Percentiles rank a stretch among this genome's conserved stretches.
Conservation (phyloP, 73 alveolate genomes). For the Symbiodinium natans region DNA sequence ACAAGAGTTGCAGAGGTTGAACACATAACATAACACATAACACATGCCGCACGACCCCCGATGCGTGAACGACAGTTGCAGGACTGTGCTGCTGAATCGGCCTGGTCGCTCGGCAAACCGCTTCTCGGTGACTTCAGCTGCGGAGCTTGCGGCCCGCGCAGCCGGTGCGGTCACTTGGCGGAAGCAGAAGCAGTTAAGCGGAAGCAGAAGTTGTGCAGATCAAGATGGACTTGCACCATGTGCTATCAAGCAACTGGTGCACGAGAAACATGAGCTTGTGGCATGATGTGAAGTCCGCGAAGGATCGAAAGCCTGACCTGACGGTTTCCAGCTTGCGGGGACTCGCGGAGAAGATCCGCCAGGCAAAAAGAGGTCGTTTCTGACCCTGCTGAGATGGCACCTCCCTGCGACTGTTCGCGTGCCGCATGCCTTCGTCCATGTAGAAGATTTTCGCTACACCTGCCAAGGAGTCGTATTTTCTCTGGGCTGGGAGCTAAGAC, state of each 20-base stretch:
- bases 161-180: slow-evolving; percentile 53
- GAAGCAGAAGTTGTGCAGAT: not conserved
- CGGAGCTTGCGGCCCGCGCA: slow-evolving; percentile 26
- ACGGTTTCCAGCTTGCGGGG: slow-evolving; percentile 35
- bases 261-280: not conserved
- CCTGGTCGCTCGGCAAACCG: slow-evolving; percentile 16
- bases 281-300: not conserved
- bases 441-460: too few species aligned
- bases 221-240: not conserved
- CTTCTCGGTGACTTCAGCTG: slow-evolving; percentile 27
- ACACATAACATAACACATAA: too few species aligned
- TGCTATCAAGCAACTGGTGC: not conserved
- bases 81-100: slow-evolving; percentile 53
- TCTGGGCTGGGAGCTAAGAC: slow-evolving; percentile 23
- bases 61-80: too few species aligned
- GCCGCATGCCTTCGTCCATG: not conserved
- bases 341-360: slow-evolving; percentile 46
- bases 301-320: slow-evolving; percentile 67
- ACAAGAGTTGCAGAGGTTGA: too few species aligned
- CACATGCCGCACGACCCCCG: too few species aligned
- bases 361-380: not conserved
- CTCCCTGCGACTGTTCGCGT: not conserved
- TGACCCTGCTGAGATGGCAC: not conserved
- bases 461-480: slow-evolving; percentile 30
- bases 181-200: not conserved